Conservation (phyloP, 768 basidiomycete genomes). For the Auricularia heimuer region DNA sequence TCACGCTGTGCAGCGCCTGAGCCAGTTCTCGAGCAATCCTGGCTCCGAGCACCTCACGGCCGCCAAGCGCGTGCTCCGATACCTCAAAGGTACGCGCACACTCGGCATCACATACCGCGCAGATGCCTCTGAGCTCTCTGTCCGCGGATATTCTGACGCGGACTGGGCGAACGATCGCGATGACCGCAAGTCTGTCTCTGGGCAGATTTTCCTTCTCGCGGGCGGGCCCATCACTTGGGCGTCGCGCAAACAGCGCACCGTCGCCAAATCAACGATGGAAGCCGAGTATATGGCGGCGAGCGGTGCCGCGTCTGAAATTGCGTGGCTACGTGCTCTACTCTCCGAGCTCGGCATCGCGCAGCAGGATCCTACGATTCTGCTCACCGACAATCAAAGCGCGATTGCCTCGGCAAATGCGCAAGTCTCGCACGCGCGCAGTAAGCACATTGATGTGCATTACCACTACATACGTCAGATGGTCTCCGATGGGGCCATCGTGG, state of each 20-base stretch:
- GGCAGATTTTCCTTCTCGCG: slow-evolving; percentile 13
- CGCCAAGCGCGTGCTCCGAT: slow-evolving; percentile 5
- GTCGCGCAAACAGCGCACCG: not conserved
- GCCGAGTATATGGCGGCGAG: slow-evolving; percentile 13
- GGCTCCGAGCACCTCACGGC: not conserved
- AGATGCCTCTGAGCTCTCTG: not conserved
- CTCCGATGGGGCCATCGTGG: slow-evolving; percentile 14
- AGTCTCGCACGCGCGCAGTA: slow-evolving; percentile 25
- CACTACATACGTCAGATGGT: slow-evolving; percentile 30
- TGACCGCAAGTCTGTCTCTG: slow-evolving; percentile 14
- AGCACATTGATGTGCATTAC: slow-evolving; percentile 34
- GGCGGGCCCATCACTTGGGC: slow-evolving; percentile 14
- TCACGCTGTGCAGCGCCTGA: slow-evolving; percentile 6
- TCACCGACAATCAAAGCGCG: slow-evolving; percentile 29
- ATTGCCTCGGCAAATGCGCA: slow-evolving; percentile 27
- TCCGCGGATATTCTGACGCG: slow-evolving; percentile 16
- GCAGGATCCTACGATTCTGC: slow-evolving; percentile 11
- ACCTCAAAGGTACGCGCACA: not conserved
- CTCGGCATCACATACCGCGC: not conserved
- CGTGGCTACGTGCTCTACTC: slow-evolving; percentile 8
- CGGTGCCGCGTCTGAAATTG: slow-evolving; percentile 10
- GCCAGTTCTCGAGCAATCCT: slow-evolving; percentile 5
- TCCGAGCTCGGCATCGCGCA: slow-evolving; percentile 12
- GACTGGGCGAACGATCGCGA: slow-evolving; percentile 20
- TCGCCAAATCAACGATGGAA: slow-evolving; percentile 9